Evolutionary conservation across 2,329 filamentous ascomycete genomes (phyloP), one percentile per base, ranked within the genome.

Genomic region (Tolypocladium pustulatum): DNA sequence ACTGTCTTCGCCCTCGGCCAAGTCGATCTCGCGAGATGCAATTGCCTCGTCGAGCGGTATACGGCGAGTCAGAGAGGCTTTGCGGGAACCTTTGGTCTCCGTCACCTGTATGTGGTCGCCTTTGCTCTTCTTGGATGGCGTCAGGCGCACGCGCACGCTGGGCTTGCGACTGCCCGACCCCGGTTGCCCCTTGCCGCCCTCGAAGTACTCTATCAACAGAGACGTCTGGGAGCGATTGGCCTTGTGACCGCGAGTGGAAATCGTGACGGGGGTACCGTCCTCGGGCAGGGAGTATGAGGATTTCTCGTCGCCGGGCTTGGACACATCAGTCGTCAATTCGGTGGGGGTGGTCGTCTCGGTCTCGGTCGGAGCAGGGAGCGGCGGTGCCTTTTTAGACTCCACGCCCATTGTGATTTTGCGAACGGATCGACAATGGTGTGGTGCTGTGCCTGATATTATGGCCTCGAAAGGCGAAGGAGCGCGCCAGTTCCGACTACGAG

Each of bases 181-280:
- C 49, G 75, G 71, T 63, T 78, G 77, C 59, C 79, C 74, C 58
- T 90, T 92, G 62, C 87, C 85, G 65, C 86, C 89, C 75, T 96
- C 92, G 68, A 95, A 97, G 74, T 96, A 96, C 75, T 97, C 92
- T 68, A 97, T 97, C 67, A 97, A 80, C 64, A 97, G 80, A 59
- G 90, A 95, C 41, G 92, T 96, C 76, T 96, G 91, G 53, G 90
- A 96, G 66, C 83, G 75, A 69, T 77, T 81, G 62, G 78, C 68
- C 63, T 75, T 77, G 69, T 83, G 81, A 66, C 83, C 80, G 61
- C 82, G 84, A 52, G 93, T 96, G 70, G 88, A 86, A 72, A 99
- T 95, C 61, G 91, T 97, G 68, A 99, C 87, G 49, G 92, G 91
- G 57, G 89, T 93, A 70, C 90, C 90, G 83, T 94, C 90, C 68